These are phyloP conservation scores for Excoecaria cochinchinensis DNA, from an alignment of 345 rosid species.

Conservation along the genomic window DNA sequence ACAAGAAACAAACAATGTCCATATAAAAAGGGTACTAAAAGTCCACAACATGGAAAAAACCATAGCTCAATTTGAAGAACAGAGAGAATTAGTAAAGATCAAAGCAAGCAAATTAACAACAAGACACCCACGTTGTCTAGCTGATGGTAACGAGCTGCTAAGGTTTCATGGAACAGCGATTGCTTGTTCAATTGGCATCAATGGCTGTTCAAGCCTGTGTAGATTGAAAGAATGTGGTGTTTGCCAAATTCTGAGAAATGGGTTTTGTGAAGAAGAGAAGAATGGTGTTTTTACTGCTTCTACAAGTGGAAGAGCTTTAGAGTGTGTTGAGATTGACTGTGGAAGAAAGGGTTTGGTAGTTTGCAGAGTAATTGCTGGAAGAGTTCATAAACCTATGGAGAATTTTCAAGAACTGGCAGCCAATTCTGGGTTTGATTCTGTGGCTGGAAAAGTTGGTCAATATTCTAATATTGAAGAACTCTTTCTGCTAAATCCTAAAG, in stretches of 20 bases:
- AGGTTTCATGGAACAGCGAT: conserved; percentile 56
- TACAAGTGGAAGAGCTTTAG: conserved; percentile 46
- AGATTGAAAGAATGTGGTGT: conserved; percentile 44
- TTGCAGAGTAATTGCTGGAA: conserved; percentile 76
- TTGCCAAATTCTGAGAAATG: conserved; percentile 53
- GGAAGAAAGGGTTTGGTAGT: conserved; percentile 45
- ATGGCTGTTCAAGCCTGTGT: conserved; percentile 45
- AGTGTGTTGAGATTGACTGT: conserved; percentile 23
- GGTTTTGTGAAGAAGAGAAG: conserved; percentile 37
- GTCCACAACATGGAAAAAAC: conserved; percentile 53
- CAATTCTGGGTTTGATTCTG: conserved; percentile 58
- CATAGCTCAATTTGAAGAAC: conserved; percentile 56
- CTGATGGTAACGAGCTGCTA: conserved; percentile 76
- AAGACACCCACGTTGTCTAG: conserved; percentile 64
- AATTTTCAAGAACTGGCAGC: conserved; percentile 36
- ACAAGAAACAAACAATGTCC: conserved; percentile 16
- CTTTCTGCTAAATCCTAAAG: conserved; percentile 47
- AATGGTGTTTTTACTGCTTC: conserved; percentile 50
- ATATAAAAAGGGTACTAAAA: conserved; percentile 44
- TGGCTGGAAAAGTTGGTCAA: conserved; percentile 49
- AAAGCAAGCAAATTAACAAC: conserved; percentile 50
- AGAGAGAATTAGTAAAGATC: conserved; percentile 55
- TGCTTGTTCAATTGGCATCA: conserved; percentile 50
- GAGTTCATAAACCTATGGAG: conserved; percentile 51
- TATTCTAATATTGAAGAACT: conserved; percentile 49